Percentiles rank a stretch among this genome's conserved stretches.
phyloP scores from a whole-genome alignment of 441 rosid genomes.

The Jatropha podagrica region DNA sequence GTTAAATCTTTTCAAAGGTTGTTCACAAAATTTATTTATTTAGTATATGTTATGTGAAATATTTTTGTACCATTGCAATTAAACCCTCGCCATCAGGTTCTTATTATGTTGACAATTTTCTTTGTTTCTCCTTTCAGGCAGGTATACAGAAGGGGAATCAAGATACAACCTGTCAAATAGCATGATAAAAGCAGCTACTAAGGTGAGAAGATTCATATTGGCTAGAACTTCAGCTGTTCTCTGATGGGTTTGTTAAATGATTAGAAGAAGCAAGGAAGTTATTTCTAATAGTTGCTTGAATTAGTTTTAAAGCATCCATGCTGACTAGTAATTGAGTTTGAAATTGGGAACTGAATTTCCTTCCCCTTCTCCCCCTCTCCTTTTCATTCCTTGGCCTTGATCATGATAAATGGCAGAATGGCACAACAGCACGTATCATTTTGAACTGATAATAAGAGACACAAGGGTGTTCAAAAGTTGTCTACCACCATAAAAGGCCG shows the following conservation, averaged over 20 bases:
- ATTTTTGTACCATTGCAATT: neutral
- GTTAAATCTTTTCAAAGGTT: slow-evolving; percentile 57
- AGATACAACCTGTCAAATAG: slow-evolving; percentile 48
- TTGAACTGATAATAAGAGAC: neutral
- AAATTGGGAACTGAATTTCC: neutral
- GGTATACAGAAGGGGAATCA: slow-evolving; percentile 60
- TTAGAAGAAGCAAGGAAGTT: neutral
- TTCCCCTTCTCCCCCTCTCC: neutral
- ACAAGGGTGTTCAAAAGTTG: neutral
- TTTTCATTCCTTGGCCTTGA: neutral
- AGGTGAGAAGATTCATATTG: slow-evolving; percentile 32
- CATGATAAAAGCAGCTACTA: slow-evolving; percentile 35
- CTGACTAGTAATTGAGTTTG: neutral
- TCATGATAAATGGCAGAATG: neutral
- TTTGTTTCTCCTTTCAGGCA: slow-evolving; percentile 37
- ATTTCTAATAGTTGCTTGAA: neutral
- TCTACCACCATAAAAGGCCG: neutral
- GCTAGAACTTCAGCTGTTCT: slow-evolving; percentile 9
- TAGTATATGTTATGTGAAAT: neutral
- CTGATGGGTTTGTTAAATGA: neutral
- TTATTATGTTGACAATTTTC: slow-evolving; percentile 5
- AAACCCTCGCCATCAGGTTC: neutral
- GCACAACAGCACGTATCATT: neutral
- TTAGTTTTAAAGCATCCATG: neutral
- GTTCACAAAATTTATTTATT: slow-evolving; percentile 9